phyloP scores from a whole-genome alignment of 306 rosid genomes.

The Vicia faba region DNA sequence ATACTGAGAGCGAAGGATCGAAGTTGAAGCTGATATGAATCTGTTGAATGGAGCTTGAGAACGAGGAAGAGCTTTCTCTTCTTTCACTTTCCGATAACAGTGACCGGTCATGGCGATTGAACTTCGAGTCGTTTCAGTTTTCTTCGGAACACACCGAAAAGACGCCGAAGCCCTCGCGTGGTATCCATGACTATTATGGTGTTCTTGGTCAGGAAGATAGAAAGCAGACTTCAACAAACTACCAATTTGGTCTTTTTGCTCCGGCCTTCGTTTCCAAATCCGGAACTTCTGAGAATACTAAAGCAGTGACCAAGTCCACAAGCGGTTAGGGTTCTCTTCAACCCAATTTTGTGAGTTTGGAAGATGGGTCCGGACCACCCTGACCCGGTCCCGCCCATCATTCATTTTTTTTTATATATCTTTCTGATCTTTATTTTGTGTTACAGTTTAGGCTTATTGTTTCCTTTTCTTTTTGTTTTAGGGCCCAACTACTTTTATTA shows the following conservation, averaged over 20 bases:
- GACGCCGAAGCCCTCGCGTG: constrained; percentile 55
- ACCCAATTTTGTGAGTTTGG: too few relatives aligned
- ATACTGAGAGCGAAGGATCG: too few relatives aligned
- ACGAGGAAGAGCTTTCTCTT: constrained; percentile 66
- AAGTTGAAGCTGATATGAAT: too few relatives aligned
- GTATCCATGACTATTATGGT: constrained; percentile 80
- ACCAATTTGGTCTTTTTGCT: constrained; percentile 88
- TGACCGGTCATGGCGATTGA: constrained; percentile 85
- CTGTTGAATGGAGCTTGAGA: constrained; percentile 19
- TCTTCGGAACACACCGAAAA: constrained; percentile 55
- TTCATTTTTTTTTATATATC: too few relatives aligned
- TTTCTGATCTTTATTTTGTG: too few relatives aligned
- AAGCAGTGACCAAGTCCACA: too few relatives aligned
- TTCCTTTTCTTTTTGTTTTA: too few relatives aligned
- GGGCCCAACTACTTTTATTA: too few relatives aligned
- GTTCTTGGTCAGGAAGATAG: constrained; percentile 61
- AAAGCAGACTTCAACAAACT: constrained; percentile 50
- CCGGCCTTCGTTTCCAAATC: constrained; percentile 58
- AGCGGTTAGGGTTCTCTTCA: too few relatives aligned
- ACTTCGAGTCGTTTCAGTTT: constrained; percentile 69
- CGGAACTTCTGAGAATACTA: constrained; percentile 43
- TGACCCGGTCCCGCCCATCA: too few relatives aligned
- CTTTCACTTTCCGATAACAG: constrained; percentile 51
- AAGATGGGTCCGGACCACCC: too few relatives aligned
- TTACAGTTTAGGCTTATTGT: too few relatives aligned